These are phyloP conservation scores for Daldinia concentrica DNA, from an alignment of 495 filamentous ascomycete genomes.

Conservation along the genomic window DNA sequence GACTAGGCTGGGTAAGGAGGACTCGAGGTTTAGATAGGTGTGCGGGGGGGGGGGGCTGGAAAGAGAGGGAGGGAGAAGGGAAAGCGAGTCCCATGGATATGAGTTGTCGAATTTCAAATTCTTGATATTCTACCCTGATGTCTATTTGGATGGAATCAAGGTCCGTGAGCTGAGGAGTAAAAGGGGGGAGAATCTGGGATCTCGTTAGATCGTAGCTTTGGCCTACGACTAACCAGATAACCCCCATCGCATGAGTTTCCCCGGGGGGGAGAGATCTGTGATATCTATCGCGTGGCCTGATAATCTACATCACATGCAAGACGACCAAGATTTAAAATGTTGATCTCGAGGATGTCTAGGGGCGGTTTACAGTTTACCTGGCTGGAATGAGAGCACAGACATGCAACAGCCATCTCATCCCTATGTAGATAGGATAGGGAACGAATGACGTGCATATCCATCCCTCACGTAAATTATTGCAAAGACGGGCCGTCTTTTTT, in stretches of 20 bases:
- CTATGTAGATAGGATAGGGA: neutral
- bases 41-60: slow-evolving; percentile 11
- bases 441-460: slow-evolving; percentile 14
- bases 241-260: neutral
- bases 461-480: slow-evolving; percentile 1
- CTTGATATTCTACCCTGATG: neutral
- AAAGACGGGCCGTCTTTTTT: slow-evolving; percentile 29
- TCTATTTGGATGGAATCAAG: neutral
- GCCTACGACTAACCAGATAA: neutral
- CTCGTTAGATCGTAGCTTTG: slow-evolving; percentile 8
- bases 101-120: slow-evolving; percentile 18
- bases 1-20: neutral
- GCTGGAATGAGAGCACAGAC: neutral
- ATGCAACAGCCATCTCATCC: neutral
- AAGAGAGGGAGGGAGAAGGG: neutral
- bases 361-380: neutral
- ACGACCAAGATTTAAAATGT: slow-evolving; percentile 1
- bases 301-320: slow-evolving; percentile 40
- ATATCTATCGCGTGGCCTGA: slow-evolving; percentile 27
- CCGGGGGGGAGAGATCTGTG: slow-evolving; percentile 19
- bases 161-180: neutral
- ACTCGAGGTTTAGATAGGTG: slow-evolving; percentile 16
- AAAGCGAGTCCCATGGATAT: slow-evolving; percentile 6
- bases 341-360: neutral
- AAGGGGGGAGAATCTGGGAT: neutral